Evolutionary conservation across 805 yeast species (phyloP), one percentile per base, ranked within the genome.

Genomic region (Ogataea henricii): DNA sequence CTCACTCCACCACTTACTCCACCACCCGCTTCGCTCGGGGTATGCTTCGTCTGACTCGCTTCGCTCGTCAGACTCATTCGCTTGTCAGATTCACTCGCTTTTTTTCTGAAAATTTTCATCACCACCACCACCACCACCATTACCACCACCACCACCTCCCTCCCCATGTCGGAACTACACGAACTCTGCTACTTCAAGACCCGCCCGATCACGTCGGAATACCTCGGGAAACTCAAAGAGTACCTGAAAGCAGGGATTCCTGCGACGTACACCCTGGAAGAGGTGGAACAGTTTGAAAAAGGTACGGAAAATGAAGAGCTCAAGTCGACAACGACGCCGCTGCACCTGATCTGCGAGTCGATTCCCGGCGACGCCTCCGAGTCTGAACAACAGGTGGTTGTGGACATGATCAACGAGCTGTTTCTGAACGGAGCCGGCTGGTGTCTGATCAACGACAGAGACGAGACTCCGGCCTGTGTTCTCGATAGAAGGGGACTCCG

Each of bases 351-450:
- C 6, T 77, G 85, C 45, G 77, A 81, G 38, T 72, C 79, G 37
- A 57, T 85, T 10, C 76, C 77, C 0, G 20, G 30, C 2, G 78
- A 79, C 50, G 49, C 67, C 2, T 58, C 67, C 0, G 48, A 49
- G 4, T 73, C 67, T 0, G 86, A 81, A 46, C 72, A 73, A 46
- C 54, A 62, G 0, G 71, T 79, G 1, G 75, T 83, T 0, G 48
- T 68, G 26, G 64, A 68, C 10, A 74, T 91, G 81, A 81, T 89
- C 49, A 79, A 80, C 23, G 75, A 72, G 17, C 66, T 91, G 49
- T 84, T 91, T 54, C 82, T 87, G 60, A 85, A 82, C 63, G 97
- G 97, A 23, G 96, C 96, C 0, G 96, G 95, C 8, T 91, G 97
- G 97, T 84, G 86, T 65, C 73, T 87, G 56, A 71, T 82, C 2